These are phyloP conservation scores for Pleurotus djamor DNA, from an alignment of 768 basidiomycete species.

Conservation along the genomic window DNA sequence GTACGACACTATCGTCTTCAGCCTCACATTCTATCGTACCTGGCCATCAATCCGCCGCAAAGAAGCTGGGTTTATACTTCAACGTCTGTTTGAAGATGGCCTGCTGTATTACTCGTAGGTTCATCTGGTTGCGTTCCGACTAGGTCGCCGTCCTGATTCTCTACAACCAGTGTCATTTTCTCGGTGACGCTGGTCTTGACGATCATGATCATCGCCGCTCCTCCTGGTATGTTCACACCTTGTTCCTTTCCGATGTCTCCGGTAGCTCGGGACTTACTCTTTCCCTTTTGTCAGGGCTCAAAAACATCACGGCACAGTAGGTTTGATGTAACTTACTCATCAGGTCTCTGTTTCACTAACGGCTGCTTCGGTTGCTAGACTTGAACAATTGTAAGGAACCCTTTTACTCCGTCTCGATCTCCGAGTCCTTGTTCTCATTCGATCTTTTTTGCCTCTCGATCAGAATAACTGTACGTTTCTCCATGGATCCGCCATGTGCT, in stretches of 20 bases:
- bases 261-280: not conserved
- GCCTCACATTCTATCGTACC: slow-evolving; percentile 34
- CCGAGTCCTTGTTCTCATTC: slow-evolving; percentile 1
- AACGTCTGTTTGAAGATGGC: slow-evolving; percentile 41
- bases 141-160: not conserved
- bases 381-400: slow-evolving; percentile 34
- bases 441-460: not conserved
- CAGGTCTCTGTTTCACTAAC: slow-evolving; percentile 10
- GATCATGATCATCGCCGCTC: slow-evolving; percentile 42
- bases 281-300: slow-evolving; percentile 22
- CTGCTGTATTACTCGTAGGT: slow-evolving; percentile 42
- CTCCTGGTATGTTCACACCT: slow-evolving; percentile 14
- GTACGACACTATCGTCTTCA: slow-evolving; percentile 42
- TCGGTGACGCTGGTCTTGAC: slow-evolving; percentile 40
- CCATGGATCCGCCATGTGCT: slow-evolving; percentile 1
- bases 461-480: slow-evolving; percentile 18
- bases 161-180: slow-evolving; percentile 35
- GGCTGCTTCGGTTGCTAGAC: slow-evolving; percentile 17
- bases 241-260: not conserved
- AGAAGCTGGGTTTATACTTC: slow-evolving; percentile 34
- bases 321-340: slow-evolving; percentile 11
- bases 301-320: slow-evolving; percentile 48
- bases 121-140: not conserved
- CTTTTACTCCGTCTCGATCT: slow-evolving; percentile 8
- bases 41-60: slow-evolving; percentile 28